Conservation (phyloP, 1,284 basidiomycete genomes). For the Tremellales sp. region DNA sequence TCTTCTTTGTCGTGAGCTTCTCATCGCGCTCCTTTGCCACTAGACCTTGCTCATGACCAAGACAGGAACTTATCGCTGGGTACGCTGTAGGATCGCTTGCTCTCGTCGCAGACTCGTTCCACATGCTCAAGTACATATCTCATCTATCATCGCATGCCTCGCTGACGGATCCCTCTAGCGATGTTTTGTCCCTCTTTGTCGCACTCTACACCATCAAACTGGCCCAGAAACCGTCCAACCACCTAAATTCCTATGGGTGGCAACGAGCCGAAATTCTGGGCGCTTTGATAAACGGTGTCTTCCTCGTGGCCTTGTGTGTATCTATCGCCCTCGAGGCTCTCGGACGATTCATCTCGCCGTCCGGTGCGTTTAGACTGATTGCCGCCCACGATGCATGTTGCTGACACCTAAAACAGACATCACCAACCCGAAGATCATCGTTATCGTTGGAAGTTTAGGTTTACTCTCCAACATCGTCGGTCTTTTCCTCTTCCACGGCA, state of each 20-base stretch:
- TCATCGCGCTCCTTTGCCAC: not conserved
- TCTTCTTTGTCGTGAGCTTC: conserved; percentile 91
- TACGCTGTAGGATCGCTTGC: conserved; percentile 93
- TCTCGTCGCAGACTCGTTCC: conserved; percentile 94
- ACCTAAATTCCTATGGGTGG: conserved; percentile 58
- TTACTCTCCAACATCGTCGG: conserved; percentile 90
- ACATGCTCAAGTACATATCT: conserved; percentile 84
- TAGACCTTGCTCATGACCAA: conserved; percentile 6
- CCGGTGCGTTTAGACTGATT: conserved; percentile 55
- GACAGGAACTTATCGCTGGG: conserved; percentile 55
- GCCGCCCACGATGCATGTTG: not conserved
- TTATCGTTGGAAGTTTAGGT: conserved; percentile 85
- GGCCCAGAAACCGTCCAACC: conserved; percentile 41
- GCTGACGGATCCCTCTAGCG: conserved; percentile 54
- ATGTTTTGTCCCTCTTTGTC: conserved; percentile 91
- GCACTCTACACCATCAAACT: conserved; percentile 97
- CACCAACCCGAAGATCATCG: conserved; percentile 77
- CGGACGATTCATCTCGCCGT: conserved; percentile 78
- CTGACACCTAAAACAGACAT: conserved; percentile 61
- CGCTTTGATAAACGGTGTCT: conserved; percentile 92
- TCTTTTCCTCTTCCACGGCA: conserved; percentile 91
- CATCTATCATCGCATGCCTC: not conserved
- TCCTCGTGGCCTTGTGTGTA: conserved; percentile 91
- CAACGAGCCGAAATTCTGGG: conserved; percentile 98
- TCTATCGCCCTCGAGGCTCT: conserved; percentile 92